phyloP scores from a whole-genome alignment of 306 rosid species.

The Vicia sativa region DNA sequence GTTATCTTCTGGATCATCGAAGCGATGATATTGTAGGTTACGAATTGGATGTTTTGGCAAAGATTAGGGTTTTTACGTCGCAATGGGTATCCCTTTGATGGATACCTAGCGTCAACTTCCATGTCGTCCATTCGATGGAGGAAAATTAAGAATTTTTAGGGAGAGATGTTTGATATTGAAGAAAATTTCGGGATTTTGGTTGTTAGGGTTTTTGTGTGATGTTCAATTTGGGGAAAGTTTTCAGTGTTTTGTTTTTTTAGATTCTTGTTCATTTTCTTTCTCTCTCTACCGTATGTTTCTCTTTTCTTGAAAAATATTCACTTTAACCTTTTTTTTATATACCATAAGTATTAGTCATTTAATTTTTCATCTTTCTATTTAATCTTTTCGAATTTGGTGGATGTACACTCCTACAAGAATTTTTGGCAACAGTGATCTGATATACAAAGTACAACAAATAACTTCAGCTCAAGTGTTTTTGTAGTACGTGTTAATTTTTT shows the following conservation, averaged over 20 bases:
- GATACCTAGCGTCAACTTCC: slow-evolving; percentile 61
- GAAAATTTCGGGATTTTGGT: neutral
- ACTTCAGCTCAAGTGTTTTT: no score
- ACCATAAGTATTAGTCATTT: no score
- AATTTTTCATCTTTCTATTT: no score
- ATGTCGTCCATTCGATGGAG: slow-evolving; percentile 49
- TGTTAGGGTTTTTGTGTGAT: slow-evolving; percentile 31
- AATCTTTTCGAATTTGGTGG: no score
- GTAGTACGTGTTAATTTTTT: no score
- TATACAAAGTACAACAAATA: no score
- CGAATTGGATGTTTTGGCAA: slow-evolving; percentile 51
- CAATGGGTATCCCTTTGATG: slow-evolving; percentile 49
- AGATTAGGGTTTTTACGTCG: slow-evolving; percentile 42
- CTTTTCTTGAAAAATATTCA: no score
- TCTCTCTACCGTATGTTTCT: no score
- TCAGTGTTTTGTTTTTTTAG: neutral
- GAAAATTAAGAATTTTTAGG: neutral
- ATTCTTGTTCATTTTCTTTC: no score
- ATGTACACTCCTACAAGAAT: no score
- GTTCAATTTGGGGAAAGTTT: slow-evolving; percentile 8
- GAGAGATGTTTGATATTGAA: neutral
- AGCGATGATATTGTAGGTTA: slow-evolving; percentile 44
- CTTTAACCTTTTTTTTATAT: no score
- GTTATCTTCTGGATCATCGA: slow-evolving; percentile 26
- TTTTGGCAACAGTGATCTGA: no score